Evolutionary conservation across 176 grass and related monocot species (phyloP).

Genomic region (Calamus simplicifolius): DNA sequence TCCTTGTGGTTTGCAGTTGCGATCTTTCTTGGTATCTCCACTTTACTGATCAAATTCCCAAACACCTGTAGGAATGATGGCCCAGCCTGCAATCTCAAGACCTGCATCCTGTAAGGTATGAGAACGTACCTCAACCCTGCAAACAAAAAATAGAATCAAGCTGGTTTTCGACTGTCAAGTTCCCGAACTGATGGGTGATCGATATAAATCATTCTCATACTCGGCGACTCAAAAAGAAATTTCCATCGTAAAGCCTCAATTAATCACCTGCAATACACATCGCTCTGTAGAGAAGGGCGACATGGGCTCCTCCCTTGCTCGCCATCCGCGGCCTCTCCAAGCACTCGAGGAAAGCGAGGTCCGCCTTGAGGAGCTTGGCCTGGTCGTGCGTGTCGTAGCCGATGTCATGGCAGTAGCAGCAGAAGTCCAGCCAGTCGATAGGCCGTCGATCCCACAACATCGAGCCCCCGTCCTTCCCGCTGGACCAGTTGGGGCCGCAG

Average conservation of each 20-base stretch:
- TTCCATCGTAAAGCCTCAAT: too few species aligned
- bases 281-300: constrained; percentile 56
- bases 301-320: constrained; percentile 45
- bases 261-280: constrained; percentile 79
- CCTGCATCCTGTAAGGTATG: constrained; percentile 80
- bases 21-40: constrained; percentile 40
- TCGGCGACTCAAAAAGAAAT: too few species aligned
- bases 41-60: constrained; percentile 56
- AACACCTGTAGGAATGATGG: constrained; percentile 41
- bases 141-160: constrained; percentile 1
- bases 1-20: constrained; percentile 36
- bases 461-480: constrained; percentile 78
- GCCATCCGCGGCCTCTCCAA: constrained; percentile 64
- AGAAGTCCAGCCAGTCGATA: constrained; percentile 88
- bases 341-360: constrained; percentile 85
- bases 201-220: too few species aligned
- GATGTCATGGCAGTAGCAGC: constrained; percentile 99
- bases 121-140: constrained; percentile 83
- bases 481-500: constrained; percentile 97
- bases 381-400: constrained; percentile 95
- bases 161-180: not conserved
- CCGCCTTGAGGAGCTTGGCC: constrained; percentile 74
- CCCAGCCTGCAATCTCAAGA: constrained; percentile 62
- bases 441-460: constrained; percentile 87
- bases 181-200: not conserved